Conservation (phyloP, 108 stramenopile genomes). For the Stephanodiscus minutulus region DNA sequence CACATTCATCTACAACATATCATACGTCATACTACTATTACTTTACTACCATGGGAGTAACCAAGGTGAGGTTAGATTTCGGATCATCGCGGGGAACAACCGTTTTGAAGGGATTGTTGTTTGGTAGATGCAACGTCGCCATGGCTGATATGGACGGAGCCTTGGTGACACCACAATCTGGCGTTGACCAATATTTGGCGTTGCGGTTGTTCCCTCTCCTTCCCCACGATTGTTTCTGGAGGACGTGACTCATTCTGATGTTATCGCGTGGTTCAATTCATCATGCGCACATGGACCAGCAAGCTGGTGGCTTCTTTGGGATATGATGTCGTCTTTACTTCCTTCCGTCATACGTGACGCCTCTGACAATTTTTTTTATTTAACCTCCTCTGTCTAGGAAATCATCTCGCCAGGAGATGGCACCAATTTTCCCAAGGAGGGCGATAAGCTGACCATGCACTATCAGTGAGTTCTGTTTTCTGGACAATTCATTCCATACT, state of each 20-base stretch:
- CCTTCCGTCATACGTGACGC: background rate
- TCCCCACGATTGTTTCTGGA: background rate
- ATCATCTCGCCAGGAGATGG: slow-evolving; percentile 73
- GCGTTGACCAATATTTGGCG: background rate
- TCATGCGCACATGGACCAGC: background rate
- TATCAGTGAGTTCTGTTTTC: slow-evolving; percentile 59
- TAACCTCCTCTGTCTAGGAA: slow-evolving; percentile 35
- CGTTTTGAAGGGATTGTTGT: background rate
- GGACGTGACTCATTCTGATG: background rate
- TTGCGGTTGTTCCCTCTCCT: background rate
- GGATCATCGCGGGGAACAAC: background rate
- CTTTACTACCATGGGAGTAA: slow-evolving; percentile 15
- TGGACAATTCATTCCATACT: background rate
- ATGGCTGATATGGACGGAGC: background rate
- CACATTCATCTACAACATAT: too few species aligned
- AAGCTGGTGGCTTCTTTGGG: background rate
- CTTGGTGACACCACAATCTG: background rate
- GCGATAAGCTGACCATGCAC: slow-evolving; percentile 86
- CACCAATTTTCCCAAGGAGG: slow-evolving; percentile 66
- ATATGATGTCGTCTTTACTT: background rate
- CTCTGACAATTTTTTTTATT: background rate
- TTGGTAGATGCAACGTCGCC: background rate
- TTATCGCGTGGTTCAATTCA: background rate
- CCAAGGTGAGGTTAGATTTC: slow-evolving; percentile 15
- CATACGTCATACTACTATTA: background rate